Evolutionary conservation across 345 rosid genomes (phyloP).

Genomic region (Cardiospermum halicacabum): DNA sequence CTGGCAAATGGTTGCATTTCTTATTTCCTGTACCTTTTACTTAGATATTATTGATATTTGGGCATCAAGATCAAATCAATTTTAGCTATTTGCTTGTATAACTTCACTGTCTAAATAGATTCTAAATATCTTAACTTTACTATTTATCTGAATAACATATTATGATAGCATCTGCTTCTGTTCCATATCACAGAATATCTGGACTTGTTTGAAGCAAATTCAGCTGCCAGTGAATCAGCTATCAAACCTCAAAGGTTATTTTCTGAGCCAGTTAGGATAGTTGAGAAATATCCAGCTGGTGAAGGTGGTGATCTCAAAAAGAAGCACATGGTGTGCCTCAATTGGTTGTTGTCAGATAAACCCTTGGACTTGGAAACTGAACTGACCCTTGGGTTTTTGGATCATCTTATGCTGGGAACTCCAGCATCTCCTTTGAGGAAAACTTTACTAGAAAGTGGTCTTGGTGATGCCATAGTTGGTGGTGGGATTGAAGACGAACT

Average conservation of each 20-base stretch:
- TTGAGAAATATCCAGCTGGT: slow-evolving; percentile 85
- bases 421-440: slow-evolving; percentile 96
- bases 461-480: slow-evolving; percentile 90
- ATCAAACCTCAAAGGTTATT: slow-evolving; percentile 60
- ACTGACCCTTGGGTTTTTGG: slow-evolving; percentile 83
- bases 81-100: background rate
- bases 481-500: slow-evolving; percentile 94
- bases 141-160: background rate
- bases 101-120: background rate
- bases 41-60: background rate
- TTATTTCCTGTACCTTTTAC: background rate
- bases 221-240: slow-evolving; percentile 59
- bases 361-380: slow-evolving; percentile 88
- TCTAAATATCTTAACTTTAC: background rate
- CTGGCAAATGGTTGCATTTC: background rate
- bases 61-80: background rate
- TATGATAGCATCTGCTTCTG: slow-evolving; percentile 3
- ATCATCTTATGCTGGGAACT: slow-evolving; percentile 93
- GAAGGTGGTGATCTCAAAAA: slow-evolving; percentile 72
- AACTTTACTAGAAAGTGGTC: slow-evolving; percentile 86
- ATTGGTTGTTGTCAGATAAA: slow-evolving; percentile 84
- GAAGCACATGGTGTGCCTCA: slow-evolving; percentile 94
- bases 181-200: slow-evolving; percentile 60
- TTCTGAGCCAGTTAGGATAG: slow-evolving; percentile 63
- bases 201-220: slow-evolving; percentile 66